Conservation (phyloP, 768 basidiomycete species). For the Coprinopsis marcescibilis region DNA sequence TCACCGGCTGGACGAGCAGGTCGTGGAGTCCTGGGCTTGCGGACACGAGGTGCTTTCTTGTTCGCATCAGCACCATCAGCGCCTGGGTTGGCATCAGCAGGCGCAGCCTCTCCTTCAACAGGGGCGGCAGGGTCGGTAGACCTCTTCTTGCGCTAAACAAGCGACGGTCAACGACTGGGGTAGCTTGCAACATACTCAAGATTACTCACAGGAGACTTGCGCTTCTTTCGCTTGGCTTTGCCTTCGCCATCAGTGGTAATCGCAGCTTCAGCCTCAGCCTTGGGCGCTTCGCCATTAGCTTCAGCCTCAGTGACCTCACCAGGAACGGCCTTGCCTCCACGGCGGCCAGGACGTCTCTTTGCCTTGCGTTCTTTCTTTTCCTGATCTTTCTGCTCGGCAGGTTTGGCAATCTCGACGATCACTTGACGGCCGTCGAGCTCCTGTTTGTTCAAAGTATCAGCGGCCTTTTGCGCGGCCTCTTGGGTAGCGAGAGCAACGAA, state of each 20-base stretch:
- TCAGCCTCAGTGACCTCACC: slow-evolving; percentile 90
- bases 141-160: slow-evolving; percentile 53
- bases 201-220: slow-evolving; percentile 60
- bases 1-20: slow-evolving; percentile 68
- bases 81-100: slow-evolving; percentile 28
- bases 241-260: slow-evolving; percentile 56
- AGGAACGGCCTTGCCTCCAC: slow-evolving; percentile 80
- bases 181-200: background rate
- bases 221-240: slow-evolving; percentile 81
- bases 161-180: slow-evolving; percentile 12
- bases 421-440: slow-evolving; percentile 87
- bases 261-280: slow-evolving; percentile 47
- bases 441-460: slow-evolving; percentile 78
- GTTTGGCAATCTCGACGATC: slow-evolving; percentile 91
- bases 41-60: slow-evolving; percentile 41
- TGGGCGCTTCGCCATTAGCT: slow-evolving; percentile 70
- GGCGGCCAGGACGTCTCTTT: slow-evolving; percentile 80
- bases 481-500: slow-evolving; percentile 79
- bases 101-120: slow-evolving; percentile 27
- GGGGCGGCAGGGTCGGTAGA: slow-evolving; percentile 19
- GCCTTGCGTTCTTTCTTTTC: slow-evolving; percentile 74
- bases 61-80: slow-evolving; percentile 34
- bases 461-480: slow-evolving; percentile 83
- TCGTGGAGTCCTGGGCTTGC: slow-evolving; percentile 55
- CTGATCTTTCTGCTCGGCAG: slow-evolving; percentile 79